phyloP scores from a whole-genome alignment of 2,329 filamentous ascomycete species.

The Hypoxylon sp. region DNA sequence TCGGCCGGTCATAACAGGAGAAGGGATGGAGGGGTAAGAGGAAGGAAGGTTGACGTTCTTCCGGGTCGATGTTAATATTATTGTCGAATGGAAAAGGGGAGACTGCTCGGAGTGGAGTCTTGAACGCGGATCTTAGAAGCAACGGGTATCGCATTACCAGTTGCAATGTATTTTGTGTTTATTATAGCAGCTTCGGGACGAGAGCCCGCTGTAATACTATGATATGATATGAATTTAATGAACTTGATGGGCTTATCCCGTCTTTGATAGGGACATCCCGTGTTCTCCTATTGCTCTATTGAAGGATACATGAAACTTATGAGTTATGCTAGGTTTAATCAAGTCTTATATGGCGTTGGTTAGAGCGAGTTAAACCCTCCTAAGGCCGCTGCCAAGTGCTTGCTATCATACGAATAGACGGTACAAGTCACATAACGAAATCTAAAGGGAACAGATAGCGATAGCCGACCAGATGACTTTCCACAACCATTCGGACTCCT shows the following conservation, averaged over 20 bases:
- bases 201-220: slow-evolving; percentile 40
- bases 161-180: slow-evolving; percentile 24
- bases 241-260: background rate
- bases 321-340: background rate
- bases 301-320: background rate
- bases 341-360: background rate
- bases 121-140: background rate
- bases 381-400: background rate
- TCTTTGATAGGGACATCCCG: background rate
- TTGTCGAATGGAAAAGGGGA: background rate
- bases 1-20: slow-evolving; percentile 51
- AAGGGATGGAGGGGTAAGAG: background rate
- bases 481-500: background rate
- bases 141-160: background rate
- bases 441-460: background rate
- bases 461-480: background rate
- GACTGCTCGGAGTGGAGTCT: background rate
- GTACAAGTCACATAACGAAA: background rate
- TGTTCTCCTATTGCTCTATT: background rate
- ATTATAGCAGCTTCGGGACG: slow-evolving; percentile 21
- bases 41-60: background rate
- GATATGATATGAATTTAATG: slow-evolving; percentile 28
- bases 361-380: background rate
- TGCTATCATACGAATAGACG: background rate
- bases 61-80: background rate